phyloP scores from a whole-genome alignment of 2,329 filamentous ascomycete genomes.

The Grosmannia serpens region DNA sequence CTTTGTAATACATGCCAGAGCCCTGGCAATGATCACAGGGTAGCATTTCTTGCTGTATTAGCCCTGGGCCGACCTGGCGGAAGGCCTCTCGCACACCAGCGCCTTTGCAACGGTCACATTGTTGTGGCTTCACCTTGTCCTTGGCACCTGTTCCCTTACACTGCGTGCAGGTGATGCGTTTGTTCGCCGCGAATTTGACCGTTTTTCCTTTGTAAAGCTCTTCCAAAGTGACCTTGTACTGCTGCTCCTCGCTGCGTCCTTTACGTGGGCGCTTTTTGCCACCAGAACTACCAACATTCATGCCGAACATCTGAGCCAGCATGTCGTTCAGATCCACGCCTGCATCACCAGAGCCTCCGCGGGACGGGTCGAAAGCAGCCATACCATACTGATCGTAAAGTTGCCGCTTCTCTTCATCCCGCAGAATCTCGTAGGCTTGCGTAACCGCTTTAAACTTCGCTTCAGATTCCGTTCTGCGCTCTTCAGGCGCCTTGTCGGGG shows the following conservation, averaged over 20 bases:
- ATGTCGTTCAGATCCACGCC: slow-evolving; percentile 86
- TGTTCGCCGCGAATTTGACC: slow-evolving; percentile 90
- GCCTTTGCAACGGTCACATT: slow-evolving; percentile 77
- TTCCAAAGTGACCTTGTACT: slow-evolving; percentile 83
- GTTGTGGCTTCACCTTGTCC: slow-evolving; percentile 74
- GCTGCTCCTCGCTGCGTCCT: slow-evolving; percentile 75
- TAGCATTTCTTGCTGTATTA: slow-evolving; percentile 71
- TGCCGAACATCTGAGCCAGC: slow-evolving; percentile 81
- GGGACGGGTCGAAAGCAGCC: slow-evolving; percentile 78
- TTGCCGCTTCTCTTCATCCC: slow-evolving; percentile 85
- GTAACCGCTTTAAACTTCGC: slow-evolving; percentile 86
- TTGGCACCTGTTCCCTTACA: slow-evolving; percentile 89
- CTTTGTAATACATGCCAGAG: slow-evolving; percentile 76
- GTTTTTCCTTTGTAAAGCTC: slow-evolving; percentile 98
- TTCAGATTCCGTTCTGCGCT: slow-evolving; percentile 75
- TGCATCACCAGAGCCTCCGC: slow-evolving; percentile 52
- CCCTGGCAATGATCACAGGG: slow-evolving; percentile 76
- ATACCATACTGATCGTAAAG: slow-evolving; percentile 93
- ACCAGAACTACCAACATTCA: slow-evolving; percentile 46
- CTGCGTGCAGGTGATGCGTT: slow-evolving; percentile 76
- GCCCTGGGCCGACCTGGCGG: slow-evolving; percentile 73
- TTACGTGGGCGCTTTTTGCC: slow-evolving; percentile 51
- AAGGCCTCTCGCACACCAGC: slow-evolving; percentile 65
- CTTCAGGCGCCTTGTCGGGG: slow-evolving; percentile 88
- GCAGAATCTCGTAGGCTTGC: slow-evolving; percentile 94